Percentiles rank a stretch among this genome's conserved stretches.
Evolutionary conservation across 2,329 filamentous ascomycete species (phyloP).

Genomic region (Neonectria faginata): DNA sequence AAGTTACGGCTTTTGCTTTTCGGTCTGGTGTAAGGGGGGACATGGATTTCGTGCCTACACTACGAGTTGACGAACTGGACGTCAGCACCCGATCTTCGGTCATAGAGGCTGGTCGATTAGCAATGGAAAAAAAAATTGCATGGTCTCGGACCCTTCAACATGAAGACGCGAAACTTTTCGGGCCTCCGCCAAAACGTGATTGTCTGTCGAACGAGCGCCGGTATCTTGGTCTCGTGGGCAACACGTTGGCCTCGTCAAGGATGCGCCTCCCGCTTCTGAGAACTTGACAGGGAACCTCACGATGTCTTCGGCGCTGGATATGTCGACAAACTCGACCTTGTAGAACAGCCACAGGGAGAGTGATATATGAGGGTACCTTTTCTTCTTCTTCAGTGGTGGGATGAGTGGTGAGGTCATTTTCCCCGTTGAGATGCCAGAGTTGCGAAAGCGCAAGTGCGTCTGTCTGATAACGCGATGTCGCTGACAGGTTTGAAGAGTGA

Average conservation of each 20-base stretch:
- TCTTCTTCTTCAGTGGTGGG: too few species aligned
- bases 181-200: constrained; percentile 24
- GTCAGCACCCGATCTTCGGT: constrained; percentile 56
- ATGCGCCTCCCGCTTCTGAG: background rate
- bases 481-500: constrained; percentile 1
- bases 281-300: background rate
- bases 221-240: constrained; percentile 11
- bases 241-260: background rate
- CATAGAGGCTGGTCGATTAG: constrained; percentile 57
- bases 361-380: background rate
- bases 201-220: constrained; percentile 23
- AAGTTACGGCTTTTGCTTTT: constrained; percentile 58
- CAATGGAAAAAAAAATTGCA: constrained; percentile 56
- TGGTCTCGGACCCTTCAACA: constrained; percentile 49
- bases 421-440: background rate
- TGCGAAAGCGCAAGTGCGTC: constrained; percentile 3
- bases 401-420: background rate
- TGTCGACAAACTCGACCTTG: background rate
- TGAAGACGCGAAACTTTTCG: constrained; percentile 23
- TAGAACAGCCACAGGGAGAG: background rate
- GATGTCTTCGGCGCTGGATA: background rate
- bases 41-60: constrained; percentile 58
- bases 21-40: constrained; percentile 60
- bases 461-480: constrained; percentile 1
- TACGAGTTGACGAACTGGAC: constrained; percentile 56